These are phyloP conservation scores for Rubus parviflorus DNA, from an alignment of 306 rosid genomes.

Conservation along the genomic window DNA sequence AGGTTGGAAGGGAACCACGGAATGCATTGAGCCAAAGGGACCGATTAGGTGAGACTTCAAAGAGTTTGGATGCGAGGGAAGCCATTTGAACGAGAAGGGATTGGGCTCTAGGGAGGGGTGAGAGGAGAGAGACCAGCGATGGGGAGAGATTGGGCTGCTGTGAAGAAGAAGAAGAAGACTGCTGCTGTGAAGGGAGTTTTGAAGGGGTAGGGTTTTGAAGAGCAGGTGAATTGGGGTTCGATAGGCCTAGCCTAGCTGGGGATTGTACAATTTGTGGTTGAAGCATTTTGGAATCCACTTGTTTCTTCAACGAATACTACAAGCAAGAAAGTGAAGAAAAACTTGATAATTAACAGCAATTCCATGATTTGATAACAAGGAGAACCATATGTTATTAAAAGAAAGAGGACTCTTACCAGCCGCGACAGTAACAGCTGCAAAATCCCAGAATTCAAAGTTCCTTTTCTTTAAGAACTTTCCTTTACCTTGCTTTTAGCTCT, in stretches of 20 bases:
- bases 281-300: constrained; percentile 46
- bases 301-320: not conserved
- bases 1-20: constrained; percentile 77
- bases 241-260: constrained; percentile 81
- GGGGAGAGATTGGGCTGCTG: constrained; percentile 43
- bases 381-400: not conserved
- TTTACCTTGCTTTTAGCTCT: not conserved
- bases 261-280: constrained; percentile 83
- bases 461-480: not conserved
- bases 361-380: not conserved
- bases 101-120: constrained; percentile 88
- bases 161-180: constrained; percentile 33
- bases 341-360: not conserved
- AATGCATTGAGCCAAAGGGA: constrained; percentile 70
- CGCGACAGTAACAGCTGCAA: not conserved
- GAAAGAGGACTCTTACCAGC: constrained; percentile 1
- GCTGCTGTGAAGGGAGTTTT: constrained; percentile 56
- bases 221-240: constrained; percentile 78
- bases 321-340: not conserved
- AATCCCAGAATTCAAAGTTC: not conserved
- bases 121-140: constrained; percentile 73
- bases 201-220: constrained; percentile 71
- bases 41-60: constrained; percentile 73
- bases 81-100: constrained; percentile 89
- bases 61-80: constrained; percentile 64